Conservation (phyloP, 2,329 filamentous ascomycete species). For the Rhynchosporium graminicola region DNA sequence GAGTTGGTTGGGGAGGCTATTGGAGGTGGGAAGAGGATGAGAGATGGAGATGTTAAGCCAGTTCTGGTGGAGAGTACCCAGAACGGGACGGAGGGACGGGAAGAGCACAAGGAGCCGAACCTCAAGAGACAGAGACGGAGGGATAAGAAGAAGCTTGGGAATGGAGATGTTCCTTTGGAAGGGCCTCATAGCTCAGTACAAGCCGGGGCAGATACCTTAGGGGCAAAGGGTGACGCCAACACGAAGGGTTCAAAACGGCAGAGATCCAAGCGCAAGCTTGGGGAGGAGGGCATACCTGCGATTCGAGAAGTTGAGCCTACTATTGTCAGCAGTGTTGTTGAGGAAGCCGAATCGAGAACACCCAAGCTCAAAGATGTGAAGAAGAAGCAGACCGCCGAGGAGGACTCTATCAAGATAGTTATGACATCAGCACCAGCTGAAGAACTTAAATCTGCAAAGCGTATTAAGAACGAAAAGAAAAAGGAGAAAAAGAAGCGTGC, state of each 20-base stretch:
- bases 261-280: neutral
- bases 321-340: neutral
- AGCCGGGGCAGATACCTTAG: too few relatives aligned
- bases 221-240: too few relatives aligned
- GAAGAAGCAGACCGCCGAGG: neutral
- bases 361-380: slow-evolving; percentile 8
- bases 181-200: too few relatives aligned
- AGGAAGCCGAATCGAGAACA: neutral
- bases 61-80: neutral
- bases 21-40: slow-evolving; percentile 14
- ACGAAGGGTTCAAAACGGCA: too few relatives aligned
- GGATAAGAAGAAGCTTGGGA: slow-evolving; percentile 2
- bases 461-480: neutral
- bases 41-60: neutral
- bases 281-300: neutral
- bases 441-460: neutral
- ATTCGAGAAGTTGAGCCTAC: neutral
- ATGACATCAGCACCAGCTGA: neutral
- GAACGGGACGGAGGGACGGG: neutral
- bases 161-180: neutral
- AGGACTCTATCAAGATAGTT: neutral
- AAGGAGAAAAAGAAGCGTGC: slow-evolving; percentile 15
- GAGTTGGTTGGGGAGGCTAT: slow-evolving; percentile 1
- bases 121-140: slow-evolving; percentile 5
- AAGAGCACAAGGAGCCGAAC: slow-evolving; percentile 3